These are phyloP conservation scores for Prosopis cineraria DNA, from an alignment of 306 rosid genomes.

Conservation along the genomic window DNA sequence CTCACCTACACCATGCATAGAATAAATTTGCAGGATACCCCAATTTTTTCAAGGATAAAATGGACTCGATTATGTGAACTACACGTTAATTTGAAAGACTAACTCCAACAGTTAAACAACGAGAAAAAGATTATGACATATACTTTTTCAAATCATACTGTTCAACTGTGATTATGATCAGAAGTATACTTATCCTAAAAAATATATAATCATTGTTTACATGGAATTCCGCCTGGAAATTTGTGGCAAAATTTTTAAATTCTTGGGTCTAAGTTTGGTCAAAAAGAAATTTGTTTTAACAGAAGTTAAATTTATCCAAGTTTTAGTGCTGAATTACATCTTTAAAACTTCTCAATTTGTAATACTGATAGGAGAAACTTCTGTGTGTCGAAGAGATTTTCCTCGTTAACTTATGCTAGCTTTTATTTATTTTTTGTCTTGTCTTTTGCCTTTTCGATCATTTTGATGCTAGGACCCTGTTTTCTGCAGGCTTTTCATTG, in stretches of 20 bases:
- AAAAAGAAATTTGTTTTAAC: neutral
- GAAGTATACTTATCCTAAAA: neutral
- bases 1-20: neutral
- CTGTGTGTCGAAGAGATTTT: neutral
- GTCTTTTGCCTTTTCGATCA: too few species aligned
- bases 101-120: neutral
- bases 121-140: neutral
- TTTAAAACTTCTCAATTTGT: neutral
- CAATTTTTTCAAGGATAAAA: neutral
- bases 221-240: neutral
- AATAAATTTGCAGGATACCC: neutral
- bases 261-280: slow-evolving; percentile 11
- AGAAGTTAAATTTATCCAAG: neutral
- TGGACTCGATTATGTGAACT: neutral
- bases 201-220: slow-evolving; percentile 7
- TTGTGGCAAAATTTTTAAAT: neutral
- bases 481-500: neutral
- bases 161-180: neutral
- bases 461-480: neutral
- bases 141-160: neutral
- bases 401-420: too few species aligned
- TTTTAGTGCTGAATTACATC: neutral
- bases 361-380: neutral
- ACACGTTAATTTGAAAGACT: neutral
- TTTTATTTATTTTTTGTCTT: too few species aligned